Base-by-base conservation (phyloP, 2,329 filamentous ascomycete species). In the Ilyonectria mors-panacis region DNA sequence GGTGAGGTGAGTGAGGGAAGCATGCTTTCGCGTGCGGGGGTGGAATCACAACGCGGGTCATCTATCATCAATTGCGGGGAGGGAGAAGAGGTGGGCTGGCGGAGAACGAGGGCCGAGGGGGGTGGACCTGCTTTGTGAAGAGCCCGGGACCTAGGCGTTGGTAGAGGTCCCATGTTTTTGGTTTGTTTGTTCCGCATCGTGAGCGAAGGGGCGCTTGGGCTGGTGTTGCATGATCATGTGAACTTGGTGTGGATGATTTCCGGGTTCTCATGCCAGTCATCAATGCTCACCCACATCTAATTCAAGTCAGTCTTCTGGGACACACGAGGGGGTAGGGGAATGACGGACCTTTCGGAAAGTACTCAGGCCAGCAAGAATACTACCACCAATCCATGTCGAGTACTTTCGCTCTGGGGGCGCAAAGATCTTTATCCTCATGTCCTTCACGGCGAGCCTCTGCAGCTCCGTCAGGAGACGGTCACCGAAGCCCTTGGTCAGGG, bases 251-350 rank as follows among this genome's bases (percentile, higher is more conserved):
- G 95, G 79, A 99, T 98, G 77, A 99, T 96, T 79, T 99, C 95
- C 19, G 96, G 96, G 80, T 99, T 97, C 87, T 99, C 96, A 81
- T 99, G 96, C 96, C 96, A 99, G 86, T 99, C 96, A 79, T 98
- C 96, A 79, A 97, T 95, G 83, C 94, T 97, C 78, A 99, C 96
- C 94, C 96, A 98, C 96, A 99, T 99, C 95, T 97, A n/a, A 80
- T 59, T 61, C 15, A 51, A 47, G 63, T 77, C 59, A 77, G 75
- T 53, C 54, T 37, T 51, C n/a, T 30, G 28, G 15, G 48, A 17
- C 23, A 21, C 17, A 15, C 15, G 8, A 26, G 4, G 28, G 13
- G 47, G 15, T 15, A 35, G 19, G 12, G 12, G 26, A 9, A 33
- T 39, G 13, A 79, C 87, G 80, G 82, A 96, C 94, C 93, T 98